A percentile compares a stretch with the other conserved stretches of the same genome.
Evolutionary conservation across 2,329 filamentous ascomycete species (phyloP).

Genomic region (Cyanodermella asteris): DNA sequence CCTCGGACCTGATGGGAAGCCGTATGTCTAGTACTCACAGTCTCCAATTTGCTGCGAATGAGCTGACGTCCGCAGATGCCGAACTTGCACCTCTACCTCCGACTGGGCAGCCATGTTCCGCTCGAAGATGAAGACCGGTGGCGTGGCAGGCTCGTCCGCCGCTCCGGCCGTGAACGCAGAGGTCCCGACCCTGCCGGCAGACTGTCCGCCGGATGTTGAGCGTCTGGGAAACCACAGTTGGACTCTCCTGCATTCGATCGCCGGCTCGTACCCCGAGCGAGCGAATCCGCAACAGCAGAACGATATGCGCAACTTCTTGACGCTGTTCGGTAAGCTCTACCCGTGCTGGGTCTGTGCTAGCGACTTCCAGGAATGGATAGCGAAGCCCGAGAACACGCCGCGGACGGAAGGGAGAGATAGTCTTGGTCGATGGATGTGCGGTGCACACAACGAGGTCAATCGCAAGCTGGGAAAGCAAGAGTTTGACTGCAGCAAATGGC

Average conservation of each 20-base stretch:
- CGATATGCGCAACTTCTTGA: slow-evolving; percentile 58
- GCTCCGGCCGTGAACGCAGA: slow-evolving; percentile 15
- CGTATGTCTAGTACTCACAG: slow-evolving; percentile 14
- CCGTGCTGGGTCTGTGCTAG: slow-evolving; percentile 92
- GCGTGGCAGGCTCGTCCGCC: slow-evolving; percentile 9
- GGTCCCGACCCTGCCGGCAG: slow-evolving; percentile 23
- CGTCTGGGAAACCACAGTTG: slow-evolving; percentile 68
- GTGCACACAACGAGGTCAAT: slow-evolving; percentile 29
- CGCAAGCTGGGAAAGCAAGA: slow-evolving; percentile 67
- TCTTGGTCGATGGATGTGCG: slow-evolving; percentile 28
- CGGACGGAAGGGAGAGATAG: slow-evolving; percentile 27
- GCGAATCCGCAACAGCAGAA: slow-evolving; percentile 49
- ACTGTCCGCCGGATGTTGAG: slow-evolving; percentile 85
- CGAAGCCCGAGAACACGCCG: slow-evolving; percentile 40
- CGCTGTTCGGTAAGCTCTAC: slow-evolving; percentile 65
- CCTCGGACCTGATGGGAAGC: slow-evolving; percentile 27
- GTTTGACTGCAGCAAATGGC: slow-evolving; percentile 81
- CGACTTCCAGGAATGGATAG: slow-evolving; percentile 71
- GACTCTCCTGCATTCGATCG: slow-evolving; percentile 83
- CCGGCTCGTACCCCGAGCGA: slow-evolving; percentile 57
- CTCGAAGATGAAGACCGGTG: slow-evolving; percentile 17
- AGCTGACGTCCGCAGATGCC: slow-evolving; percentile 16
- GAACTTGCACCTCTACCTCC: slow-evolving; percentile 24
- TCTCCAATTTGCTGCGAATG: slow-evolving; percentile 3
- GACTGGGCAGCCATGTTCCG: slow-evolving; percentile 25